A percentile compares a stretch with the other conserved stretches of the same genome.
Conservation (phyloP, 2,329 filamentous ascomycete species). For the Fusarium solani-melongenae region DNA sequence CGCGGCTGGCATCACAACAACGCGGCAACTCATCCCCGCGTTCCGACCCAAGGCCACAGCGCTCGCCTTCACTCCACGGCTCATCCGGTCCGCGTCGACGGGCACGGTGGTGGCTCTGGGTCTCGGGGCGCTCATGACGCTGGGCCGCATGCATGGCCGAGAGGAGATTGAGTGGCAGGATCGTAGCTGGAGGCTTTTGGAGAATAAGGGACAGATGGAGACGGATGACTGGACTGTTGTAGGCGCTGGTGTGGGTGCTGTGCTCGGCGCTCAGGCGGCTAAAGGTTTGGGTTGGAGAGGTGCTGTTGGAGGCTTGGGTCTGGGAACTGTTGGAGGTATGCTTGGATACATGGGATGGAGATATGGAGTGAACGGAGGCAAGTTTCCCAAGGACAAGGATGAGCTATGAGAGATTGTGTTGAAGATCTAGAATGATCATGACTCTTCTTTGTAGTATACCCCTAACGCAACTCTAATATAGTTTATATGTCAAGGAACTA, state of each 20-base stretch:
- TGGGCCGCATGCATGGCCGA: slow-evolving; percentile 63
- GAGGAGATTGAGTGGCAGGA: slow-evolving; percentile 74
- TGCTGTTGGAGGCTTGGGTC: slow-evolving; percentile 56
- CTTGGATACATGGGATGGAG: slow-evolving; percentile 61
- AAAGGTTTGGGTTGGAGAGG: slow-evolving; percentile 52
- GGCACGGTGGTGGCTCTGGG: slow-evolving; percentile 58
- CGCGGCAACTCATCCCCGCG: slow-evolving; percentile 45
- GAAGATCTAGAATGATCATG: not conserved
- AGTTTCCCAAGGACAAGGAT: slow-evolving; percentile 46
- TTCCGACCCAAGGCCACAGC: slow-evolving; percentile 45
- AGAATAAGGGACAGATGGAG: slow-evolving; percentile 66
- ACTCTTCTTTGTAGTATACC: not conserved
- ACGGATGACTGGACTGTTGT: slow-evolving; percentile 66
- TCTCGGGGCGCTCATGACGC: slow-evolving; percentile 56
- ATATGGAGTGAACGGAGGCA: slow-evolving; percentile 59
- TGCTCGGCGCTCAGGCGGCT: slow-evolving; percentile 44
- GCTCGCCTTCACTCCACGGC: slow-evolving; percentile 45
- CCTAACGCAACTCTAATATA: not conserved
- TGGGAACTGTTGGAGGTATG: slow-evolving; percentile 62
- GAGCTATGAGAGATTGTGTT: slow-evolving; percentile 1
- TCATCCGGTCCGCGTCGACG: slow-evolving; percentile 59
- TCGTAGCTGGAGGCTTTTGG: slow-evolving; percentile 69
- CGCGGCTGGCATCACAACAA: slow-evolving; percentile 53
- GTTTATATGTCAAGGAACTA: slow-evolving; percentile 20
- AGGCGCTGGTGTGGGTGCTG: slow-evolving; percentile 53